These are phyloP conservation scores for Leptographium procerum DNA, from an alignment of 2,329 filamentous ascomycete species.

Conservation along the genomic window DNA sequence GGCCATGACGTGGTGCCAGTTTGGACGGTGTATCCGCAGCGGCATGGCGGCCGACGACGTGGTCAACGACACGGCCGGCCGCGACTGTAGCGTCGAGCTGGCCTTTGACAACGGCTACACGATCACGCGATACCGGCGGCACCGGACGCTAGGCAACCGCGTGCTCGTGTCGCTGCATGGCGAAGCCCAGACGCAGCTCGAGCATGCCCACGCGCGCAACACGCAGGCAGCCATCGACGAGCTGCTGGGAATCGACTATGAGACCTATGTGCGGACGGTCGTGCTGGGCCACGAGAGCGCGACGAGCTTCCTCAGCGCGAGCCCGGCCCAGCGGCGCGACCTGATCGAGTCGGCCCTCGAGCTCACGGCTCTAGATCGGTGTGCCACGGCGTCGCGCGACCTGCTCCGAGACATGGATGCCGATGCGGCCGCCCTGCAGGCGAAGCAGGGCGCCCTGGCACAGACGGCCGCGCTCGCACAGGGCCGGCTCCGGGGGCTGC, in stretches of 20 bases:
- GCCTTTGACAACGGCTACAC: slow-evolving; percentile 20
- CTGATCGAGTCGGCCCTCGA: slow-evolving; percentile 19
- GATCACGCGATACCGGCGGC: slow-evolving; percentile 19
- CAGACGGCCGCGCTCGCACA: not conserved
- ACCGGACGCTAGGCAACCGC: slow-evolving; percentile 15
- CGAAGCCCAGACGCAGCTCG: slow-evolving; percentile 16
- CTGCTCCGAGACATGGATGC: not conserved
- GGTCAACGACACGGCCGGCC: slow-evolving; percentile 19
- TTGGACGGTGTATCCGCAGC: slow-evolving; percentile 20
- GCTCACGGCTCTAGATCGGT: slow-evolving; percentile 16
- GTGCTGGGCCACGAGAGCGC: slow-evolving; percentile 21
- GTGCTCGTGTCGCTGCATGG: slow-evolving; percentile 19
- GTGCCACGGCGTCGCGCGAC: slow-evolving; percentile 1
- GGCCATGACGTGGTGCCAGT: slow-evolving; percentile 23
- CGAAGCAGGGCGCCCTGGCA: not conserved
- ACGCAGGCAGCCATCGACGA: slow-evolving; percentile 19
- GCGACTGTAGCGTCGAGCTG: slow-evolving; percentile 19
- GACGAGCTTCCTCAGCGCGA: slow-evolving; percentile 20
- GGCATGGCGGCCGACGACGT: slow-evolving; percentile 19
- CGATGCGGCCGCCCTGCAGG: not conserved
- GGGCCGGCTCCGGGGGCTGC: not conserved
- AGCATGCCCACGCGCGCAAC: slow-evolving; percentile 13
- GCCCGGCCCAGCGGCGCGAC: slow-evolving; percentile 16
- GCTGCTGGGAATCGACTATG: slow-evolving; percentile 20
- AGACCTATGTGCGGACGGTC: slow-evolving; percentile 20